Evolutionary conservation across 306 rosid species (phyloP), one percentile per base, ranked within the genome.

Genomic region (Vicia faba): DNA sequence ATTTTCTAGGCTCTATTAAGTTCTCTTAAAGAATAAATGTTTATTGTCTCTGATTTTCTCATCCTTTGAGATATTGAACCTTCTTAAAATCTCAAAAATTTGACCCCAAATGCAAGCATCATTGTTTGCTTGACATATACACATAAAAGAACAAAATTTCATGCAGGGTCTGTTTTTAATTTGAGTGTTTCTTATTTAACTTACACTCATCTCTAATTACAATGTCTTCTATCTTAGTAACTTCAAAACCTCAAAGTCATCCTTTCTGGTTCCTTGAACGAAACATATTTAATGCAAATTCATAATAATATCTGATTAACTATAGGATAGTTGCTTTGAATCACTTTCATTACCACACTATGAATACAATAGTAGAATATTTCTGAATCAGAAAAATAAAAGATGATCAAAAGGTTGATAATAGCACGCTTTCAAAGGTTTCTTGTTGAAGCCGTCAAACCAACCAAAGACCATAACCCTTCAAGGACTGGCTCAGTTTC

Each of bases 381-480:
- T 66, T 53, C 46, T 39, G 65, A 40, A 72, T 61, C 71, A 54
- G 41, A 43, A 61, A 25, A 23, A 25, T 33, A 29, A 7, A 40
- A 7, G 44, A 54, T 5, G 59, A 20, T 3, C 39, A 61, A 59
- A 73, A 49, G 76, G 79, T 80, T 80, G 81, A 76, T 76, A 63
- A 68, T 50, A 72, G 43, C 70, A 40, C 0, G 57, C 70, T 80
- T 68, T 80, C 84, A 76, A 72, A 76, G 69, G 74, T 80, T 80
- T 76, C 76, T 80, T 80, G 79, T 20, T 72, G 76, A 76, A 80
- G 84, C 76, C 76, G 76, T 80, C 66, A 80, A 80, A 38, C 75
- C 72, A 71, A 66, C 77, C 75, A 53, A 66, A 71, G 31, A 53
- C 19, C 49, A 43, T 69, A 46, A 54, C 25, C 12, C 31, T 8